phyloP scores from a whole-genome alignment of 371 early-diverging fungal genomes.

The Haplosporangium sp. region DNA sequence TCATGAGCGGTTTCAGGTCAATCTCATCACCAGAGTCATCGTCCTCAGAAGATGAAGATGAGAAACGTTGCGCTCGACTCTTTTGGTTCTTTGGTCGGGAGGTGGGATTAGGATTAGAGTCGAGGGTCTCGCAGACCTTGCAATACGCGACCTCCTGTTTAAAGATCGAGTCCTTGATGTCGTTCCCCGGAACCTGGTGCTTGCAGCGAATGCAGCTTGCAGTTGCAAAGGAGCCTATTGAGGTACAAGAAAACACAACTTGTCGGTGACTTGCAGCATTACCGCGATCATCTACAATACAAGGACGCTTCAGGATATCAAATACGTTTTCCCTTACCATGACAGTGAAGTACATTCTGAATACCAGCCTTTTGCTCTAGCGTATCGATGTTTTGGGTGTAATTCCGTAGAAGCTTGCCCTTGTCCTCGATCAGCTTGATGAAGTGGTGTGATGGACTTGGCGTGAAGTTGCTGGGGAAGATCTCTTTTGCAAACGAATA shows the following conservation, averaged over 20 bases:
- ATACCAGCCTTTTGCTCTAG: conserved; percentile 95
- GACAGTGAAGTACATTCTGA: conserved; percentile 85
- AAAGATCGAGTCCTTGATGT: conserved; percentile 83
- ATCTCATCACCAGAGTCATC: conserved; percentile 43
- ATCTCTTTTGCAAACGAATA: conserved; percentile 94
- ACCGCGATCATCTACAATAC: background rate
- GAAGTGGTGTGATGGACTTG: conserved; percentile 94
- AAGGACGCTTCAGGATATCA: background rate
- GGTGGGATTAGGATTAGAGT: conserved; percentile 5
- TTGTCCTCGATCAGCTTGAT: conserved; percentile 87
- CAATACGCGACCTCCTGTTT: conserved; percentile 68
- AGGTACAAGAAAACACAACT: background rate
- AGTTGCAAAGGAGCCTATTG: conserved; percentile 85
- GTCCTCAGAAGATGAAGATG: conserved; percentile 3
- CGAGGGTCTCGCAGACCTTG: conserved; percentile 49
- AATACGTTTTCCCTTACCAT: conserved; percentile 64
- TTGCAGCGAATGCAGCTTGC: conserved; percentile 92
- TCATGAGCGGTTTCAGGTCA: conserved; percentile 52
- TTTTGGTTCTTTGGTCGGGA: conserved; percentile 1
- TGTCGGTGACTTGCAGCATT: too few species aligned
- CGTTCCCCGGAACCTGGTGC: conserved; percentile 78
- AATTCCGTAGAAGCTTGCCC: conserved; percentile 89
- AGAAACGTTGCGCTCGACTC: background rate
- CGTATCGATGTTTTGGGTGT: conserved; percentile 99
- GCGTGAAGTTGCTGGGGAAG: conserved; percentile 90